Evolutionary conservation across 257 asterid species (phyloP).

Genomic region (Primulina eburnea): DNA sequence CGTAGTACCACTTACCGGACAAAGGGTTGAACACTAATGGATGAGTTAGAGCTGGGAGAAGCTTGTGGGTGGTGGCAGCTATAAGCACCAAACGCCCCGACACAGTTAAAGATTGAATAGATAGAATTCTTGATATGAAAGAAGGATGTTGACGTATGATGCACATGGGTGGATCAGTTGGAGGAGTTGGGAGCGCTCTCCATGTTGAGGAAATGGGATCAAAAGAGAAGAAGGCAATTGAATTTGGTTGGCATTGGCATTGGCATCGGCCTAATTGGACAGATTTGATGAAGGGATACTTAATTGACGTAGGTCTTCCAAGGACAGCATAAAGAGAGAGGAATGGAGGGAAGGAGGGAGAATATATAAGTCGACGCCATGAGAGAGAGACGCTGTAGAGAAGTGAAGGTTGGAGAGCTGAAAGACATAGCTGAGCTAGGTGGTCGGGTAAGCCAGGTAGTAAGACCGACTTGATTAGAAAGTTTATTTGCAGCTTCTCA

Average conservation of each 20-base stretch:
- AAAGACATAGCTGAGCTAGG: slow-evolving; percentile 55
- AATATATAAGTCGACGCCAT: slow-evolving; percentile 65
- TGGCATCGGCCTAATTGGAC: background rate
- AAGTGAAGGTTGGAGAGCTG: slow-evolving; percentile 43
- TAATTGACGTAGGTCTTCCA: slow-evolving; percentile 23
- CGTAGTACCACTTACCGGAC: slow-evolving; percentile 48
- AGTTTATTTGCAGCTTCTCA: slow-evolving; percentile 10
- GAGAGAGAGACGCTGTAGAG: slow-evolving; percentile 53
- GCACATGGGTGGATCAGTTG: slow-evolving; percentile 34
- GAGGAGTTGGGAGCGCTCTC: slow-evolving; percentile 52
- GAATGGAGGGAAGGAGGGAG: slow-evolving; percentile 55
- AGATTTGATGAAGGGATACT: background rate
- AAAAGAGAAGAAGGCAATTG: slow-evolving; percentile 42
- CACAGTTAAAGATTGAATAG: slow-evolving; percentile 52
- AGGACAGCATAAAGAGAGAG: slow-evolving; percentile 50
- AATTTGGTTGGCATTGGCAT: slow-evolving; percentile 23
- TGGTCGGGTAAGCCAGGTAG: slow-evolving; percentile 73
- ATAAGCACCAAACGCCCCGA: slow-evolving; percentile 39
- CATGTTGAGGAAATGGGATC: slow-evolving; percentile 63
- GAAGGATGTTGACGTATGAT: slow-evolving; percentile 59
- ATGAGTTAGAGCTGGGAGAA: slow-evolving; percentile 49
- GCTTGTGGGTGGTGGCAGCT: slow-evolving; percentile 49
- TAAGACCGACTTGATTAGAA: slow-evolving; percentile 22
- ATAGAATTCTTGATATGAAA: slow-evolving; percentile 58
- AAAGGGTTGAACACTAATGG: slow-evolving; percentile 61